Base-by-base conservation (phyloP, 1,139 yeast genomes). In the Hyphopichia burtonii region DNA sequence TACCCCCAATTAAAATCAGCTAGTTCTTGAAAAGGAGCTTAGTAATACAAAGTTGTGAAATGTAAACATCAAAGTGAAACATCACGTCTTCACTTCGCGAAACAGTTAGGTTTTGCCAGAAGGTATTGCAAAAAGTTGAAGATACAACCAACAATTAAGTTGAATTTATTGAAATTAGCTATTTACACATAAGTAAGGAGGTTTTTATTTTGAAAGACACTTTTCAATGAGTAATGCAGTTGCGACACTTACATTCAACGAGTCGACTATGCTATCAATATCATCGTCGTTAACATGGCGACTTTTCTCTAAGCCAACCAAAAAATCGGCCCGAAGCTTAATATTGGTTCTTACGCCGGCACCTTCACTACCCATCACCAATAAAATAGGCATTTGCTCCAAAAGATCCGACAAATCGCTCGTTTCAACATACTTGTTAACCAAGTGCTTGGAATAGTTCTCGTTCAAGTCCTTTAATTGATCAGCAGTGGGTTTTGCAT, bases 231-330 rank as follows among this genome's bases (percentile, higher is more conserved):
- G 57, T 30, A 89, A 57, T 1, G 91, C 94, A 2, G 91, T 77
- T 1, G 97, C 96, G 4, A 90, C 96, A 56, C 95, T 86, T 31
- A 88, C 97, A 58, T 90, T 90, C 52, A 90, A 68, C 18, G 96
- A 86, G 56, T 89, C 96, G 31, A 90, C 83, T 14, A 79, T 63
- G 2, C 54, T 54, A 42, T 69, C 72, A 1, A 48, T 54, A 6
- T 61, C 68, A 20, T 54, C 59, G 34, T 72, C 51, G 11, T 17
- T 18, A 17, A 18, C 32, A 16, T 55, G 51, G 9, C 41, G 23
- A 23, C 65, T 64, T 28, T 64, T 63, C 8, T 60, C 49, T 55
- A 87, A 69, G 19, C 79, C 76, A 9, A 82, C 91, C 41, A 78
- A 66, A 54, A 71, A 82, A 49, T 88, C 89, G 41, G 91, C 80